phyloP scores from a whole-genome alignment of 2,329 filamentous ascomycete species.

The Chalara sp. region DNA sequence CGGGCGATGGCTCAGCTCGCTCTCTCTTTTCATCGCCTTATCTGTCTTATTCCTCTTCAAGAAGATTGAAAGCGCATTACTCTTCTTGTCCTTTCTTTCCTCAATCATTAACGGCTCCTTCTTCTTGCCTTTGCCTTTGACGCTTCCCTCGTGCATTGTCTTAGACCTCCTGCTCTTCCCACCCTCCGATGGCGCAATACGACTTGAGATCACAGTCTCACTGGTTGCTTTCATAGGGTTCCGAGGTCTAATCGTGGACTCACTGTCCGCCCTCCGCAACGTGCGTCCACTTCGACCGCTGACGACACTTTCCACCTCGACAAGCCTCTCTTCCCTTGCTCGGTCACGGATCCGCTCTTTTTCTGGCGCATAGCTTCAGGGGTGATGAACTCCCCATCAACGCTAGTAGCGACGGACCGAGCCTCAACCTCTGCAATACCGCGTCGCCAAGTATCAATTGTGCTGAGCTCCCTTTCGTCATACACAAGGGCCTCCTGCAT shows the following conservation, averaged over 20 bases:
- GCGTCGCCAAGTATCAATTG: conserved; percentile 27
- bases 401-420: conserved; percentile 24
- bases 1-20: conserved; percentile 9
- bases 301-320: not conserved
- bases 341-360: conserved; percentile 19
- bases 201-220: conserved; percentile 7
- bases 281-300: conserved; percentile 7
- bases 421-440: conserved; percentile 25
- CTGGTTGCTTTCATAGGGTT: not conserved
- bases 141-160: conserved; percentile 5
- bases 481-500: conserved; percentile 25
- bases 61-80: conserved; percentile 5
- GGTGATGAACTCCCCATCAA: conserved; percentile 28
- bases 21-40: conserved; percentile 22
- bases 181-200: conserved; percentile 16
- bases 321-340: conserved; percentile 16
- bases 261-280: conserved; percentile 20
- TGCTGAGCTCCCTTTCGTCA: conserved; percentile 21
- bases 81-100: conserved; percentile 13
- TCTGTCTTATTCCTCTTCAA: conserved; percentile 19
- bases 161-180: conserved; percentile 17
- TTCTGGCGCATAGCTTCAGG: conserved; percentile 22
- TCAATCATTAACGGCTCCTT: conserved; percentile 25
- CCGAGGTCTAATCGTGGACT: conserved; percentile 9
- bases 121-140: conserved; percentile 15